Percentiles rank a stretch among this genome's conserved stretches.
These are phyloP conservation scores for Dianthus caryophyllus DNA, from an alignment of 148 eudicot genomes.

Conservation along the genomic window DNA sequence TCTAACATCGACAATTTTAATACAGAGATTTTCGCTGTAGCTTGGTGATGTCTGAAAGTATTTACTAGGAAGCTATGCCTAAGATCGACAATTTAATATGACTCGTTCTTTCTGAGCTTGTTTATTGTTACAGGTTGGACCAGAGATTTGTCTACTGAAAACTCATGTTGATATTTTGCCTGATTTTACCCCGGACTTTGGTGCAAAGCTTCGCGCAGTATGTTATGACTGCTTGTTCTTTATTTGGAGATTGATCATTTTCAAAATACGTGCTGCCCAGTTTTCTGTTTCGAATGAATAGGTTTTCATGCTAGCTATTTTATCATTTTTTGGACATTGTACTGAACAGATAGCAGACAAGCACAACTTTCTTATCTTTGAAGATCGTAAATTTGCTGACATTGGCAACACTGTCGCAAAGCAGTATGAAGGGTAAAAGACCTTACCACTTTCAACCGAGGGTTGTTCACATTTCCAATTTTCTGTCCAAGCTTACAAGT, in stretches of 20 bases:
- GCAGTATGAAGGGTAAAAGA: conserved; percentile 89
- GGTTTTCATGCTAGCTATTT: conserved; percentile 6
- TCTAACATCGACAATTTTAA: too few species aligned
- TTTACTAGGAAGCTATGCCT: too few species aligned
- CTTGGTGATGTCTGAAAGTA: too few species aligned
- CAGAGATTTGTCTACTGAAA: conserved; percentile 80
- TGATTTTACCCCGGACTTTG: conserved; percentile 82
- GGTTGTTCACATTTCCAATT: conserved; percentile 1
- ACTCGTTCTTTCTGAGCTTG: not conserved
- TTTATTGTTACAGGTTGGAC: conserved; percentile 62
- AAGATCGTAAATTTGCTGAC: conserved; percentile 97
- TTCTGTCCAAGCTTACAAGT: not conserved
- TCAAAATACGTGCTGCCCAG: not conserved
- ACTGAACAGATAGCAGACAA: conserved; percentile 76
- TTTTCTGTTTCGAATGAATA: not conserved
- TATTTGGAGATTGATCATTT: not conserved
- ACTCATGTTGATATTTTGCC: conserved; percentile 94
- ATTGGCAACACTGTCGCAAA: conserved; percentile 93
- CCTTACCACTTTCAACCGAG: not conserved
- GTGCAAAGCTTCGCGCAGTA: conserved; percentile 80
- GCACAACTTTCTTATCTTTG: conserved; percentile 88
- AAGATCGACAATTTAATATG: not conserved
- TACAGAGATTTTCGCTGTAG: too few species aligned
- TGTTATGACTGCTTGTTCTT: conserved; percentile 3
- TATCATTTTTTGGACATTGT: not conserved